These are phyloP conservation scores for Parsonsia alboflavescens DNA, from an alignment of 257 asterid species.

Conservation along the genomic window DNA sequence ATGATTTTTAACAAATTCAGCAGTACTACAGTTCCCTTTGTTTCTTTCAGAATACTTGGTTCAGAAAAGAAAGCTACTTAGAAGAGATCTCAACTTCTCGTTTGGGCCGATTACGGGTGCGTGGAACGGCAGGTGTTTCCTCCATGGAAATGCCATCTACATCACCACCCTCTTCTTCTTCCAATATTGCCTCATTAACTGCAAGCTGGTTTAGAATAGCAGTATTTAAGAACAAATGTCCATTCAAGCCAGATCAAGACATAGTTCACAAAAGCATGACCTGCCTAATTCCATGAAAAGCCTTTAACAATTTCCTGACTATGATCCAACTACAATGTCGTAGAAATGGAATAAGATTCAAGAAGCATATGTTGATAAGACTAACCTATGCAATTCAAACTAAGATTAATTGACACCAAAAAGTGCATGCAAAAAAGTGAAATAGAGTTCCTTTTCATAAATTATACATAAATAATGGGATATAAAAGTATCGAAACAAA, in stretches of 20 bases:
- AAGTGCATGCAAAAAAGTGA: neutral
- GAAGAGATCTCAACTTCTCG: slow-evolving; percentile 60
- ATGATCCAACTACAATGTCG: neutral
- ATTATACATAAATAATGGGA: neutral
- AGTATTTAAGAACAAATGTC: slow-evolving; percentile 7
- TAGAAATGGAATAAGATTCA: neutral
- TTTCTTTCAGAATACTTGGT: neutral
- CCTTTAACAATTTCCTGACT: neutral
- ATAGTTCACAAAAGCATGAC: neutral
- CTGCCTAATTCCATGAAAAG: neutral
- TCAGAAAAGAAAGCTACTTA: slow-evolving; percentile 11
- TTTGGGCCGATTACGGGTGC: slow-evolving; percentile 69
- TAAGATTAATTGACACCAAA: neutral
- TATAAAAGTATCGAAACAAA: neutral
- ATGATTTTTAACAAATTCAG: neutral
- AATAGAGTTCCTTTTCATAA: neutral
- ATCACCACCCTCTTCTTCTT: slow-evolving; percentile 43
- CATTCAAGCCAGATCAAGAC: neutral
- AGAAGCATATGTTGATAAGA: no score
- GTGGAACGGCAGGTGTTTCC: slow-evolving; percentile 40
- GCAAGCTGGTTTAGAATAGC: slow-evolving; percentile 39
- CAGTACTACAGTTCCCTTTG: neutral
- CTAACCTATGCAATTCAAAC: neutral
- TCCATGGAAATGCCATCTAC: slow-evolving; percentile 29
- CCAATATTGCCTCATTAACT: slow-evolving; percentile 45